Base-by-base conservation (phyloP, 2,329 filamentous ascomycete species). In the Colletotrichum sp. region DNA sequence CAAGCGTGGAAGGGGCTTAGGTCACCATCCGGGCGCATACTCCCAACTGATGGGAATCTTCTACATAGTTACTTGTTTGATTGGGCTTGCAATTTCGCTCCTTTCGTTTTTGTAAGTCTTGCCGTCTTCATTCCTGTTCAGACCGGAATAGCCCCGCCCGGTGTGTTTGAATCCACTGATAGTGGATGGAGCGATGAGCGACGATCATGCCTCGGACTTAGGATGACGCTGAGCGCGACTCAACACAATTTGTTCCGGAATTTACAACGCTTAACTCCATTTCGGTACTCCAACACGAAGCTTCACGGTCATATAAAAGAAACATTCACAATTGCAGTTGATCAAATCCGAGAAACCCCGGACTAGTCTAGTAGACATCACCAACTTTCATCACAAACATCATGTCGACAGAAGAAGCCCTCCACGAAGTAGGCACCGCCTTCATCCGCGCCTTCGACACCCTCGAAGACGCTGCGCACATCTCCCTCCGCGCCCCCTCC, bases 361-460 rank as follows among this genome's bases (percentile, higher is more conserved):
- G 5, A 10, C 39, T 1, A n/a, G 18, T n/a, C 26, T 28, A 28
- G 6, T 28, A 28, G 26, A 28, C 36, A 18, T 10, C 39, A 44
- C 8, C 18, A n/a, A 44, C 39, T 2, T 10, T 0, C 5, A n/a
- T 44, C 16, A n/a, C 0, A 44, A 44, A 1, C 18, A n/a, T 3
- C 18, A n/a, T 49, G 39, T 12, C 18, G 18, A 12, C 39, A 21
- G 39, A 49, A 12, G 9, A 49, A 12, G 2, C 9, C 9, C 39
- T 49, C 5, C 2, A 49, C 18, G 39, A 49, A 49, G 18, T 49
- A 0, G 39, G 39, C 39, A 49, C 39, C 18, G 39, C 18, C 18
- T 49, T 49, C 39, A 49, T 21, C 18, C 18, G 39, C 18, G 39
- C 39, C 18, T 49, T 49, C 18, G 18, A 49, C 18, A 21, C 39